Evolutionary conservation across 768 basidiomycete genomes (phyloP).

Genomic region (Leucogyrophana mollusca): DNA sequence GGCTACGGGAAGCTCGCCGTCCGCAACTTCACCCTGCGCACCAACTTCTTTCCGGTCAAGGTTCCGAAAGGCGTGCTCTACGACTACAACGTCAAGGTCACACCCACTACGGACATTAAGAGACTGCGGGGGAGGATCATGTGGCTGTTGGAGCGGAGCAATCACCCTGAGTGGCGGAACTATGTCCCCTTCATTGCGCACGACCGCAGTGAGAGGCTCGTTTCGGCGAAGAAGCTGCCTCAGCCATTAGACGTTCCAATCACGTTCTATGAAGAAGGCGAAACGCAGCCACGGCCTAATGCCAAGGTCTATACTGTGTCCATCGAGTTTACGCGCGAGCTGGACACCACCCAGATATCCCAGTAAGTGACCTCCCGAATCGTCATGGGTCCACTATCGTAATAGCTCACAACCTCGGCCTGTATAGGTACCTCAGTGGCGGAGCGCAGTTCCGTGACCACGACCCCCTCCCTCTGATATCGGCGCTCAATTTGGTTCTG

Average conservation of each 20-base stretch:
- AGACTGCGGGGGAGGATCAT: conserved; percentile 42
- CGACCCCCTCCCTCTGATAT: conserved; percentile 41
- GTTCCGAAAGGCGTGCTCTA: conserved; percentile 39
- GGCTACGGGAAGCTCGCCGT: conserved; percentile 44
- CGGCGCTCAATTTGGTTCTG: conserved; percentile 48
- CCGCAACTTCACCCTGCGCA: conserved; percentile 38
- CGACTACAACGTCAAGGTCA: conserved; percentile 44
- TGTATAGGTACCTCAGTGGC: conserved; percentile 45
- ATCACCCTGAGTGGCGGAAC: conserved; percentile 34
- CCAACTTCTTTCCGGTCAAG: conserved; percentile 50
- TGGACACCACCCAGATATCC: conserved; percentile 27
- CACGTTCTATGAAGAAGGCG: conserved; percentile 41
- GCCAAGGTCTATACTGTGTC: conserved; percentile 38
- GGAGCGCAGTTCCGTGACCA: conserved; percentile 33
- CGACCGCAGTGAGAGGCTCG: conserved; percentile 41
- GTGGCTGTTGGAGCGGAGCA: conserved; percentile 39
- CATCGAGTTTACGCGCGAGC: conserved; percentile 28
- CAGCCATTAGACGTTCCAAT: conserved; percentile 33
- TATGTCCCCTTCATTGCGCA: conserved; percentile 36
- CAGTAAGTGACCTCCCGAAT: conserved; percentile 28
- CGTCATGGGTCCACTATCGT: not conserved
- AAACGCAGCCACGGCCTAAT: conserved; percentile 24
- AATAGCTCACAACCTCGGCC: not conserved
- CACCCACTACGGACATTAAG: conserved; percentile 33
- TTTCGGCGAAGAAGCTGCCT: conserved; percentile 37